Percentiles rank a stretch among this genome's conserved stretches.
phyloP scores from a whole-genome alignment of 108 stramenopile genomes.

The Nitzschia putrida region DNA sequence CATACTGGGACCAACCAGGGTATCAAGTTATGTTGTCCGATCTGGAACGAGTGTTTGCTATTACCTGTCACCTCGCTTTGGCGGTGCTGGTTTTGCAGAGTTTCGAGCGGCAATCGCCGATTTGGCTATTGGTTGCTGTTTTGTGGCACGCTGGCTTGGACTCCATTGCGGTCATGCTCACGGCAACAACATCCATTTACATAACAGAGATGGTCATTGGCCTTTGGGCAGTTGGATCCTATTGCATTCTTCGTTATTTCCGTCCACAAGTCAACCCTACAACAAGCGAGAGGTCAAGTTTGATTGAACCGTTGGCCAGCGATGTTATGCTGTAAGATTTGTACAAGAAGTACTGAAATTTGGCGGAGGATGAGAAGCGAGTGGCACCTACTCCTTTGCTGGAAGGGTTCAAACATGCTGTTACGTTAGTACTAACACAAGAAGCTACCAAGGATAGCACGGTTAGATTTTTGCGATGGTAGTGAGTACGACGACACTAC shows the following conservation, averaged over 20 bases:
- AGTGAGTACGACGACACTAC: too few species aligned
- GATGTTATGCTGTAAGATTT: too few species aligned
- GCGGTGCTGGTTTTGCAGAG: neutral
- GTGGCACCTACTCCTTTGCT: too few species aligned
- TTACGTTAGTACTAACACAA: too few species aligned
- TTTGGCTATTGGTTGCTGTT: neutral
- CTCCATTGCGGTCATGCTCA: neutral
- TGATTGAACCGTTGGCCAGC: too few species aligned
- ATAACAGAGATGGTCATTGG: neutral
- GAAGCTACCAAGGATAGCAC: too few species aligned
- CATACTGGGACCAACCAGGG: neutral
- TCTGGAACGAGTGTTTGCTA: slow-evolving; percentile 11
- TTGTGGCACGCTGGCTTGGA: slow-evolving; percentile 5
- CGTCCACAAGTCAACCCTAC: neutral
- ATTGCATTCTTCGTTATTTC: neutral
- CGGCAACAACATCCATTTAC: neutral
- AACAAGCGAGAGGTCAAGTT: too few species aligned
- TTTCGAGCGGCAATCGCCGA: neutral
- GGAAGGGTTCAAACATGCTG: too few species aligned
- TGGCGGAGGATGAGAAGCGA: too few species aligned
- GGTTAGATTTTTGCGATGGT: too few species aligned
- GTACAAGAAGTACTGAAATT: too few species aligned
- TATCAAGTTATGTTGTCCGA: neutral
- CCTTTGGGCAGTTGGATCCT: neutral
- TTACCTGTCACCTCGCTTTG: neutral